Base-by-base conservation (phyloP, 1,284 basidiomycete species). In the Laetiporus sulphureus region DNA sequence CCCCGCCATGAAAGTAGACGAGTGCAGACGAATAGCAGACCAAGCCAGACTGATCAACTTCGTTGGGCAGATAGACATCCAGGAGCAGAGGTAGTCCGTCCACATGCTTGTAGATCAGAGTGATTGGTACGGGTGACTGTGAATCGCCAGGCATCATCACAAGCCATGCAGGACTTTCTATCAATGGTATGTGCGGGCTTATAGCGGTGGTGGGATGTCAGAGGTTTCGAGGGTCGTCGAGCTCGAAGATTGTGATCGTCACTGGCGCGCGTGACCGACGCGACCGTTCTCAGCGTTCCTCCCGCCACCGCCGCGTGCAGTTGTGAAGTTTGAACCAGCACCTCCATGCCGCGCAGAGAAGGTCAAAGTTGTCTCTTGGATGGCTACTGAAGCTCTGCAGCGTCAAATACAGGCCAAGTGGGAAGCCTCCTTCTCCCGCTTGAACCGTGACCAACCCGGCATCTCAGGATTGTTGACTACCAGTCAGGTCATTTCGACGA, bases 401-500 rank as follows among this genome's bases (percentile, higher is more conserved):
- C 67, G 71, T 2, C 79, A 83, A 51, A 77, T 83, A 4, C 71
- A 73, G n/a, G 65, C 72, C 3, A 83, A 83, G 63, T 87, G 83
- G 83, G 77, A 83, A 49, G 72, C 79, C 22, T 68, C 79, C 0
- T 85, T 86, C 55, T 61, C 67, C 15, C 72, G 79, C 16, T 64
- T 87, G 37, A 87, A 87, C 53, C 69, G 72, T 19, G 63, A 65
- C 8, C 66, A 79, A 35, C 73, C 73, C 33, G 83, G 83, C 5
- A 83, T 85, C 44, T 62, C 73, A 8, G 83, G 84, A 8, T 66
- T 87, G 7, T 64, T 85, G 55, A 59, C 63, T 3, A 83, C 82
- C 58, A 82, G 78, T 49, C 68, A 80, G 60, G 83, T 81, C 53
- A 34, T 27, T 27, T 27, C 25, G 13, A 13, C 25, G 13, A n/a